Conservation (phyloP, 208 protist genomes). For the Trypanosoma boissoni region DNA sequence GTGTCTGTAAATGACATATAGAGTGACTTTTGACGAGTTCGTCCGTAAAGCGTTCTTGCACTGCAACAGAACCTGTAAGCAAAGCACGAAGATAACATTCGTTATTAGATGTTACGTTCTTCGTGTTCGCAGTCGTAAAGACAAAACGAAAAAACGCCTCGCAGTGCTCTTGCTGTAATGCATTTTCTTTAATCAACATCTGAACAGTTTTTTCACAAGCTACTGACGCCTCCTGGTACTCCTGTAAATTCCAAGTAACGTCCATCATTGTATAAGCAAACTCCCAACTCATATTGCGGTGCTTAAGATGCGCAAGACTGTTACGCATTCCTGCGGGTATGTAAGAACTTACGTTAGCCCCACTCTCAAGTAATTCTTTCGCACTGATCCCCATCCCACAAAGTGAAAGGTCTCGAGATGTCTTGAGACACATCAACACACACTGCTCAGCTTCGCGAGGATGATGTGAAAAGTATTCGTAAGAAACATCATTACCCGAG, state of each 20-base stretch:
- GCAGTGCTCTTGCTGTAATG: conserved; percentile 26
- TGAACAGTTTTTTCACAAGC: conserved; percentile 25
- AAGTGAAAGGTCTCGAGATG: conserved; percentile 38
- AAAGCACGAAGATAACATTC: conserved; percentile 24
- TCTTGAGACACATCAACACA: conserved; percentile 81
- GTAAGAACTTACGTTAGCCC: conserved; percentile 17
- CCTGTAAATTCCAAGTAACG: conserved; percentile 29
- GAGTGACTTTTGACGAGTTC: conserved; percentile 3
- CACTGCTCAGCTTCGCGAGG: conserved; percentile 56
- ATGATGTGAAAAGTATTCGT: conserved; percentile 53
- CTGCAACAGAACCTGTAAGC: conserved; percentile 18
- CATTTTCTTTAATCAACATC: conserved; percentile 20
- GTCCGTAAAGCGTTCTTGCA: conserved; percentile 22
- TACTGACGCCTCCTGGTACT: conserved; percentile 18
- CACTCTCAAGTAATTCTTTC: conserved; percentile 23
- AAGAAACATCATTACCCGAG: conserved; percentile 25
- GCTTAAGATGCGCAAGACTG: conserved; percentile 16
- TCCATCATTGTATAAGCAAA: conserved; percentile 52
- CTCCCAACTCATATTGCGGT: conserved; percentile 39
- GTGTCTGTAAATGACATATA: conserved; percentile 15
- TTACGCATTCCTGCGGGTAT: conserved; percentile 8
- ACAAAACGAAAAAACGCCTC: conserved; percentile 66
- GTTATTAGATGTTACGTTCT: background rate
- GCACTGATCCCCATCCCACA: conserved; percentile 18
- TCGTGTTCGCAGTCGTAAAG: conserved; percentile 30